phyloP scores from a whole-genome alignment of 1,139 yeast species.

The Pichia sp. region DNA sequence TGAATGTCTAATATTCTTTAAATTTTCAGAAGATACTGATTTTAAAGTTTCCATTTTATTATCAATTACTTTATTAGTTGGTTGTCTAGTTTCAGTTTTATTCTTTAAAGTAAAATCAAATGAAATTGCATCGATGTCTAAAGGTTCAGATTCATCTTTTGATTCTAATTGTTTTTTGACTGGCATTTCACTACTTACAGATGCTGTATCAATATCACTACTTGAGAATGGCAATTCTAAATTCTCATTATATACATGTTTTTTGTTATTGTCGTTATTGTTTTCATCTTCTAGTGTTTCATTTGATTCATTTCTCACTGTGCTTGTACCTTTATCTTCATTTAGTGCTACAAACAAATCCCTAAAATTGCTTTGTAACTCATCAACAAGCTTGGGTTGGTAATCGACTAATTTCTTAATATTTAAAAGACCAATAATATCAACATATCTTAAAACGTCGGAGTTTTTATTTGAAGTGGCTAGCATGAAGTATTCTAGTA shows the following conservation, averaged over 20 bases:
- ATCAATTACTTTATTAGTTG: constrained; percentile 30
- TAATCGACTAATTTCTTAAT: constrained; percentile 38
- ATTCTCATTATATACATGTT: not conserved
- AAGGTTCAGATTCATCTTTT: not conserved
- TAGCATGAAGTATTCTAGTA: constrained; percentile 17
- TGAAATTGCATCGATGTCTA: constrained; percentile 3
- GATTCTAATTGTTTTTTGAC: not conserved
- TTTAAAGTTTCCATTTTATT: constrained; percentile 51
- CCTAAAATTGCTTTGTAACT: constrained; percentile 34
- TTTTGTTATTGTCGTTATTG: not conserved
- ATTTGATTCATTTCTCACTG: not conserved
- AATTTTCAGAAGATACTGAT: constrained; percentile 73
- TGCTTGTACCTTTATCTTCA: constrained; percentile 2
- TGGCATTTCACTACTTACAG: not conserved
- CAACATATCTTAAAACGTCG: constrained; percentile 56
- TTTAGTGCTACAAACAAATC: constrained; percentile 27
- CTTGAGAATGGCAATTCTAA: not conserved
- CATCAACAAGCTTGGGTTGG: constrained; percentile 24
- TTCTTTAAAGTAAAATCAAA: constrained; percentile 6
- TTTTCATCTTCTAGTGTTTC: not conserved
- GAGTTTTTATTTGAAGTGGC: constrained; percentile 18
- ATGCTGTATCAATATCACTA: not conserved
- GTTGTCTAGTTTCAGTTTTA: constrained; percentile 8
- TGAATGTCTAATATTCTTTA: constrained; percentile 75
- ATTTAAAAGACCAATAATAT: constrained; percentile 62